Evolutionary conservation across 345 rosid species (phyloP), one percentile per base, ranked within the genome.

Genomic region (Salix caprea): DNA sequence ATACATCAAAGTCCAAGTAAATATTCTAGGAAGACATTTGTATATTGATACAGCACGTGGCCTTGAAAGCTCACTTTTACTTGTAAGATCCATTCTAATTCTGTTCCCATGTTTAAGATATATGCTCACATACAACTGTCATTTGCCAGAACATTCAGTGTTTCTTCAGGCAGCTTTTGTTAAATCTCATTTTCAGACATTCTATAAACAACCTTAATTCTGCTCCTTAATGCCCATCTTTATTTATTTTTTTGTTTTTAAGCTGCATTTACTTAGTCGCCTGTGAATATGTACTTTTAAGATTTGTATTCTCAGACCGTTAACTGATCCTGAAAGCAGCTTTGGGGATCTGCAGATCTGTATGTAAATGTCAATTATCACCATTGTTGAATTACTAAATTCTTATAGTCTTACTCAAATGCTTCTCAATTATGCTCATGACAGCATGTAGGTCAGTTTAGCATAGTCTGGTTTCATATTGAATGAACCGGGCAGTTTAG

Each of bases 1-100:
- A 81, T 96, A 94, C 85, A 87, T 91, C 80, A 91, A 93, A 81
- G 94, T 92, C 82, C 99, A 92, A 87, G 97, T 94, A 85, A 96
- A 96, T 86, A 91, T 96, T 79, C 86, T 96, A 67, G 93, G 98
- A 78, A 94, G 98, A 81, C 98, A 92, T 88, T 82, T 96, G 73
- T 96, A 96, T 82, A 86, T 96, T 60, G 98, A 92, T 84, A 91
- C 90, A 69, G 98, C 98, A 75, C 90, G 86, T 66, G 89, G 83
- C 80, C 95, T 90, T 71, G 91, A 82, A 76, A 90, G 86, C 77
- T 87, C 97, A 56, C 85, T 80, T 78, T 80, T 82, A 72, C 85
- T 86, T 37, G 98, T 95, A 93, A 91, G 97, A n/a, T 15, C 44
- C 62, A n/a, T 68, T 46, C 18, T 32, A 9, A n/a, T 42, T 73